These are phyloP conservation scores for Coemansia sp. DNA, from an alignment of 192 early-diverging fungal genomes.

Conservation along the genomic window DNA sequence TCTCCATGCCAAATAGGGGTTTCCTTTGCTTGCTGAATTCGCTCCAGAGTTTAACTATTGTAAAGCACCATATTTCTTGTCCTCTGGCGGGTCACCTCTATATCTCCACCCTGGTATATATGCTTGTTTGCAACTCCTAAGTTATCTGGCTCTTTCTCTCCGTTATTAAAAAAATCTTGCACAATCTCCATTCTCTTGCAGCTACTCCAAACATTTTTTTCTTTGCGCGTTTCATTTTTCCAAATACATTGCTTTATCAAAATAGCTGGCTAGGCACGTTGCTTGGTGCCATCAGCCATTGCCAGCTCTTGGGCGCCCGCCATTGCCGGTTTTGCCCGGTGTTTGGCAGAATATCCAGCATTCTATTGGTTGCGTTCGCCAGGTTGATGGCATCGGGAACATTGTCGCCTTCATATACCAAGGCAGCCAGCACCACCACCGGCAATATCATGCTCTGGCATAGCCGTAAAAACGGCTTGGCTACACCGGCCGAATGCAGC, in stretches of 20 bases:
- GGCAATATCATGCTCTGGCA: constrained; percentile 45
- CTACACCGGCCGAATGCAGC: constrained; percentile 61
- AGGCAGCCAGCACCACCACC: constrained; percentile 54
- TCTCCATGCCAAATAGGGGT: no score
- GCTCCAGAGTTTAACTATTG: no score
- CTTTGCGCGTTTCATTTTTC: constrained; percentile 5
- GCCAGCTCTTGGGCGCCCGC: constrained; percentile 40
- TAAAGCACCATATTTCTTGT: no score
- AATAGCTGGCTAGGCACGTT: constrained; percentile 25
- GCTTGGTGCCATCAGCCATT: constrained; percentile 39
- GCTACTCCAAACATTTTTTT: background rate
- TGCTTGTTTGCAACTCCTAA: background rate
- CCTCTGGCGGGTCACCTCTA: no score
- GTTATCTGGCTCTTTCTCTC: no score
- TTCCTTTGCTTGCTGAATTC: no score
- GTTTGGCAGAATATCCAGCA: constrained; percentile 19
- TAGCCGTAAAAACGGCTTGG: constrained; percentile 54
- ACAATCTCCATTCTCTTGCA: no score
- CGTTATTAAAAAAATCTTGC: no score
- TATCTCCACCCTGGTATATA: background rate
- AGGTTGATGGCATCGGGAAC: constrained; percentile 63
- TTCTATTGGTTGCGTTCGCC: constrained; percentile 53
- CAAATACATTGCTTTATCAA: constrained; percentile 8
- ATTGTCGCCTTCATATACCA: constrained; percentile 77
- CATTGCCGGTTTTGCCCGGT: constrained; percentile 18